Evolutionary conservation across 2,329 filamentous ascomycete genomes (phyloP), one percentile per base, ranked within the genome.

Genomic region (Fusarium pininemorale): DNA sequence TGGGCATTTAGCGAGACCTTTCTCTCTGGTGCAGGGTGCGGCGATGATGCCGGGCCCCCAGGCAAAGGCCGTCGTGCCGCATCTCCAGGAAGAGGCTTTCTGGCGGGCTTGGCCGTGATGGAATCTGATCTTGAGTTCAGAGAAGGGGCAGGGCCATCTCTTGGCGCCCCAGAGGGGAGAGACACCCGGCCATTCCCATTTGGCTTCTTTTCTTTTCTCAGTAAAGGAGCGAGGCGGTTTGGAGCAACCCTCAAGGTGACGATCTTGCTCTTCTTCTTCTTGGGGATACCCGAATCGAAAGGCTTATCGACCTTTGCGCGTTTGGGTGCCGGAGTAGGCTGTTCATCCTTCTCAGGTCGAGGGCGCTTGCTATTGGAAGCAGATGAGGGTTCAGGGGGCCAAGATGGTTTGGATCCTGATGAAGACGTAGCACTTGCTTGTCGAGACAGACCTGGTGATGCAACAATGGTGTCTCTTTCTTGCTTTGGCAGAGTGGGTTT

Each of bases 51-150:
- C 9, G 75, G 62, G 24, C 78, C 75, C 14, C 79, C 77, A 12
- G 82, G 82, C n/a, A 83, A 51, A 9, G 82, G 81, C 55, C 79
- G 83, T 39, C 81, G 78, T 3, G 61, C 61, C 22, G 50, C 38
- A 9, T 81, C 81, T 9, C 80, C 80, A 7, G 82, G 82, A 12
- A 84, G 74, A 20, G 82, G 82, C 44, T 84, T 84, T 39, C 82
- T 77, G 18, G 77, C 77, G 13, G 82, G 79, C 59, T 84, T 84
- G 18, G 79, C 78, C 3, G 77, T 77, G 32, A 82, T 81, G 13
- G 72, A 75, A 22, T 82, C 81, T 5, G 66, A 68, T 45, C 70
- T 83, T 7, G 74, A 65, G 24, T 59, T 78, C 12, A 75, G 64
- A 6, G 75, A 62, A 13, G 74, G 45, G n/a, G 32, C 58, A 20